These are phyloP conservation scores for Candida sonorensis DNA, from an alignment of 805 yeast species.

Conservation along the genomic window DNA sequence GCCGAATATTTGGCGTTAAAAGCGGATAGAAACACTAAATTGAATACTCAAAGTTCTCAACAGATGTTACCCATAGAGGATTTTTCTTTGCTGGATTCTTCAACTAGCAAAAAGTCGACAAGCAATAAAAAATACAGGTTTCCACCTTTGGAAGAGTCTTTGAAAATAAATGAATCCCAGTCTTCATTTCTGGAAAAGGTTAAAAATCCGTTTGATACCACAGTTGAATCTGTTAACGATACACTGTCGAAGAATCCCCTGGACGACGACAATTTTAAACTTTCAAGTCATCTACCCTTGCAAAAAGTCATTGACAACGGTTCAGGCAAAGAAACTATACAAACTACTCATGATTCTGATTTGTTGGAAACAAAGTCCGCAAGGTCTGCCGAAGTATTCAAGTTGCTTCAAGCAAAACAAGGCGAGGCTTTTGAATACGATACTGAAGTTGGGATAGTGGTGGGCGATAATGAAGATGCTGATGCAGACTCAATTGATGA, in stretches of 20 bases:
- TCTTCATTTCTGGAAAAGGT: constrained; percentile 25
- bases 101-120: no score
- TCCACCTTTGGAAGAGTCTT: constrained; percentile 1
- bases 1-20: neutral
- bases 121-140: constrained; percentile 1
- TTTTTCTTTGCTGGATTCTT: no score
- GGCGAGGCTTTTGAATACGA: constrained; percentile 19
- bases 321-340: neutral
- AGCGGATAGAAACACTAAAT: neutral
- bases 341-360: constrained; percentile 1
- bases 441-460: constrained; percentile 20
- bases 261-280: neutral
- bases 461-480: constrained; percentile 13
- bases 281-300: constrained; percentile 2
- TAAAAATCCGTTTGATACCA: constrained; percentile 31
- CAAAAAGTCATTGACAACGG: neutral
- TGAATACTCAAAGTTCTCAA: neutral
- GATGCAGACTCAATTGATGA: constrained; percentile 11
- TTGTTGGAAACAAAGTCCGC: neutral
- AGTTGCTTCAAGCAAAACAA: constrained; percentile 15
- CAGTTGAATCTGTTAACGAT: constrained; percentile 16
- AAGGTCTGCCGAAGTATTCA: constrained; percentile 19
- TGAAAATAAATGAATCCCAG: constrained; percentile 13
- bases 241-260: constrained; percentile 9
- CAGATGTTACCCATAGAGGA: no score